A percentile compares a stretch with the other conserved stretches of the same genome.
Conservation (phyloP, 2,329 filamentous ascomycete species). For the Calonectria ilicicola region DNA sequence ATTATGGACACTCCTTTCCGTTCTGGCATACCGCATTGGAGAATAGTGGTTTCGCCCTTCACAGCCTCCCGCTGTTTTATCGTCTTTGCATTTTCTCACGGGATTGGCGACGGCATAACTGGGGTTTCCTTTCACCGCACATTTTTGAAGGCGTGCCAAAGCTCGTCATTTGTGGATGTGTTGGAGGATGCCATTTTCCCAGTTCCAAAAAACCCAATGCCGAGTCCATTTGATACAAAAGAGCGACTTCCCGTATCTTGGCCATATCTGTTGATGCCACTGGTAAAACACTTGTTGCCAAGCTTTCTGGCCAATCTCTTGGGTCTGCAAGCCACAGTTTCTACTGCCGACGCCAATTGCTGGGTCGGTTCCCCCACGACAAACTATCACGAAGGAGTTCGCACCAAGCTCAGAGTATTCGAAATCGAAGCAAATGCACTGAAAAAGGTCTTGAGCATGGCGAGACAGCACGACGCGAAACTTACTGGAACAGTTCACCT, state of each 20-base stretch:
- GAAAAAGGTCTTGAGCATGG: conserved; percentile 11
- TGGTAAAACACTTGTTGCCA: conserved; percentile 26
- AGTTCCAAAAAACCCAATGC: conserved; percentile 16
- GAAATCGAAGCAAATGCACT: conserved; percentile 29
- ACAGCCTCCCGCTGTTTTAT: conserved; percentile 27
- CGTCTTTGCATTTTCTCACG: conserved; percentile 37
- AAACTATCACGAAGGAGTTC: conserved; percentile 18
- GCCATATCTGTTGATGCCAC: conserved; percentile 35
- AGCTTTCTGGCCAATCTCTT: conserved; percentile 29
- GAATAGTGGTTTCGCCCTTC: conserved; percentile 33
- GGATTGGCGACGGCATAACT: conserved; percentile 38
- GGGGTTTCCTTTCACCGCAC: conserved; percentile 38
- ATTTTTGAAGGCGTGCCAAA: conserved; percentile 20
- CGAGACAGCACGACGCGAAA: conserved; percentile 35
- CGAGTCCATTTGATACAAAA: conserved; percentile 37
- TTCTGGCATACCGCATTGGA: conserved; percentile 36
- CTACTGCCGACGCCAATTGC: conserved; percentile 28
- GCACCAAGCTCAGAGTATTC: conserved; percentile 29
- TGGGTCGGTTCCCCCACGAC: conserved; percentile 34
- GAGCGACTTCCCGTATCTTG: conserved; percentile 40
- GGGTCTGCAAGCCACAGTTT: conserved; percentile 26
- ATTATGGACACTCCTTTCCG: conserved; percentile 14
- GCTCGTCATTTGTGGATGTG: background rate
- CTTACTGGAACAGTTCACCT: conserved; percentile 34
- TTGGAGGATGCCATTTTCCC: background rate